These are phyloP conservation scores for Backusella macrospora DNA, from an alignment of 192 early-diverging fungal species.

Conservation along the genomic window DNA sequence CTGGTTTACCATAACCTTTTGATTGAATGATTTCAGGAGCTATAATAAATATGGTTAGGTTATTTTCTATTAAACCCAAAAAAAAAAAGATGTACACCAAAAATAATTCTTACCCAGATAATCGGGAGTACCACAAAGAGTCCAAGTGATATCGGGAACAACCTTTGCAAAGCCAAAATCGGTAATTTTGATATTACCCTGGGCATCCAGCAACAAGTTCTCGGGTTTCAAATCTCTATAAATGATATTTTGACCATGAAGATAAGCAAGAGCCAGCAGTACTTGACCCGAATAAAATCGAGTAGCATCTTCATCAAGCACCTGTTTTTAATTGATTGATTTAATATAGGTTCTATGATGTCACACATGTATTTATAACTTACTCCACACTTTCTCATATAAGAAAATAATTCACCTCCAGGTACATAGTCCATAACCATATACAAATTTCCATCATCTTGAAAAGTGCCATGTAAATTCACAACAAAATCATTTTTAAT, in stretches of 20 bases:
- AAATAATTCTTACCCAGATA: conserved; percentile 9
- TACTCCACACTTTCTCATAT: conserved; percentile 70
- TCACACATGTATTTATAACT: conserved; percentile 74
- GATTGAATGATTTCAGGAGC: conserved; percentile 92
- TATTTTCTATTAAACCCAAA: background rate
- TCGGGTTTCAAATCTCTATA: conserved; percentile 84
- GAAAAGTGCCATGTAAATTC: conserved; percentile 84
- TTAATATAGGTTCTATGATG: background rate
- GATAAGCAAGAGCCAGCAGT: conserved; percentile 85
- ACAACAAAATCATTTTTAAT: conserved; percentile 89
- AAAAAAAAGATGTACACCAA: background rate
- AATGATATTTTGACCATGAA: conserved; percentile 89
- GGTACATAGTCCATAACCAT: conserved; percentile 93
- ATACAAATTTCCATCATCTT: conserved; percentile 85
- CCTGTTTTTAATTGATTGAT: conserved; percentile 39
- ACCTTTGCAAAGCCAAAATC: conserved; percentile 89
- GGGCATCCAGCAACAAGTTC: conserved; percentile 83
- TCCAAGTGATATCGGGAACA: conserved; percentile 46
- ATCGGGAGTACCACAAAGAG: conserved; percentile 86
- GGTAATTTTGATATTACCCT: conserved; percentile 91
- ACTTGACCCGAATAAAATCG: conserved; percentile 91
- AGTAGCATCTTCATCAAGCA: conserved; percentile 43
- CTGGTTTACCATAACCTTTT: conserved; percentile 78
- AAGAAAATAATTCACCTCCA: conserved; percentile 86
- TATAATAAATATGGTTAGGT: conserved; percentile 46